Evolutionary conservation across 2,329 filamentous ascomycete species (phyloP), one percentile per base, ranked within the genome.

Genomic region (Juglanconis sp.): DNA sequence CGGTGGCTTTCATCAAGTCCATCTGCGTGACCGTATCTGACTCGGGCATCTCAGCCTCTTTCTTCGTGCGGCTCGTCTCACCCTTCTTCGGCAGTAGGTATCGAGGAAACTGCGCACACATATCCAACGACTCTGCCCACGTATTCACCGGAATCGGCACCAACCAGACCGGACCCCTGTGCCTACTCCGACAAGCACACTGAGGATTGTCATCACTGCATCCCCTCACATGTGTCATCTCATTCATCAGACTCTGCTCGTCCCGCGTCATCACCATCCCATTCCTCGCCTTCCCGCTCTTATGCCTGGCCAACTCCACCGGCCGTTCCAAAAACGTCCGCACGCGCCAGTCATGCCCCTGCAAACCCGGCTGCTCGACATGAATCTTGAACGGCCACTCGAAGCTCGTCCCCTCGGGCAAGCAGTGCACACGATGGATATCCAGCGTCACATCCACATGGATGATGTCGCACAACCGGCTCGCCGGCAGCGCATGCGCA

Each of bases 401-500:
- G 58, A 88, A 79, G 67, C 86, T 82, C 4, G 84, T 84, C n/a
- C 83, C 81, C 10, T 77, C 73, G 4, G 84, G 84, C 66, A 87
- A 85, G 60, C 80, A 79, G 65, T 78, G 79, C 50, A 80, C 80
- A 63, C 84, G 78, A 68, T 85, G 82, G 2, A 87, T 71, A 63
- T 86, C 81, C 6, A 88, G 77, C 1, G 83, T 83, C 4, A 83
- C 79, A 63, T 86, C 84, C 76, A 87, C 84, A 72, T 88, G 84
- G 63, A 88, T 74, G 40, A 87, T 80, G 63, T 83, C 80, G 61
- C 84, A 83, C 42, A 80, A 80, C 30, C 79, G 75, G 64, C 84
- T 77, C 17, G 58, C 51, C 5, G 60, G 58, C 40, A 58, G 42
- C 36, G 83, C 78, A 44, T 63, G 61, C 17, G 61, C 61, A 36